Conservation (phyloP, 2,329 filamentous ascomycete species). For the Waltergamsia citrina region DNA sequence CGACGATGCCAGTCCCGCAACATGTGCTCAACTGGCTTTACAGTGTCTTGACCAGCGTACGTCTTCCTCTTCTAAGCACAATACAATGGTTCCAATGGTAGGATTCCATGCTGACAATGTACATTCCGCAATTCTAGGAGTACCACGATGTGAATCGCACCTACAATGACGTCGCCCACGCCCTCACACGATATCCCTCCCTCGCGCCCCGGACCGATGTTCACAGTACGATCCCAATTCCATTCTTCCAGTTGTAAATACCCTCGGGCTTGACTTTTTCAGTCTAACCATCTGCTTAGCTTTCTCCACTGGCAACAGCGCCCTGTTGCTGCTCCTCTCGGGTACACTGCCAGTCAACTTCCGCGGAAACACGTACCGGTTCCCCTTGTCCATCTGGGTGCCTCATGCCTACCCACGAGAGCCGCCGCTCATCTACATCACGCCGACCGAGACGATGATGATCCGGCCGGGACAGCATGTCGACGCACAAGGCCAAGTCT, state of each 20-base stretch:
- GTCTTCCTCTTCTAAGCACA: conserved; percentile 10
- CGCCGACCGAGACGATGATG: conserved; percentile 78
- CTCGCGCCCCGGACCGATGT: conserved; percentile 85
- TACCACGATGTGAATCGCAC: conserved; percentile 89
- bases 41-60: conserved; percentile 72
- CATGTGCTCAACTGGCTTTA: conserved; percentile 93
- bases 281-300: too few species aligned
- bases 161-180: conserved; percentile 83
- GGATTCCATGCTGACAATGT: background rate
- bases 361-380: conserved; percentile 80
- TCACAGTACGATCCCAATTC: conserved; percentile 58
- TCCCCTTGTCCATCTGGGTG: conserved; percentile 88
- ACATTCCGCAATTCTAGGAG: conserved; percentile 46
- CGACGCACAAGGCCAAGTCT: conserved; percentile 83
- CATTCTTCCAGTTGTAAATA: conserved; percentile 4
- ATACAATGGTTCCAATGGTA: background rate
- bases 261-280: conserved; percentile 8
- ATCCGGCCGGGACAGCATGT: conserved; percentile 92
- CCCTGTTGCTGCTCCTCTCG: conserved; percentile 74
- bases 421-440: conserved; percentile 80
- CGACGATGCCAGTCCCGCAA: conserved; percentile 64
- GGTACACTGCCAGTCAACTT: conserved; percentile 90
- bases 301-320: conserved; percentile 79
- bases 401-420: conserved; percentile 84
- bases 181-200: conserved; percentile 69